phyloP scores from a whole-genome alignment of 352 stramenopile genomes.

The Globisporangium cystogenes region DNA sequence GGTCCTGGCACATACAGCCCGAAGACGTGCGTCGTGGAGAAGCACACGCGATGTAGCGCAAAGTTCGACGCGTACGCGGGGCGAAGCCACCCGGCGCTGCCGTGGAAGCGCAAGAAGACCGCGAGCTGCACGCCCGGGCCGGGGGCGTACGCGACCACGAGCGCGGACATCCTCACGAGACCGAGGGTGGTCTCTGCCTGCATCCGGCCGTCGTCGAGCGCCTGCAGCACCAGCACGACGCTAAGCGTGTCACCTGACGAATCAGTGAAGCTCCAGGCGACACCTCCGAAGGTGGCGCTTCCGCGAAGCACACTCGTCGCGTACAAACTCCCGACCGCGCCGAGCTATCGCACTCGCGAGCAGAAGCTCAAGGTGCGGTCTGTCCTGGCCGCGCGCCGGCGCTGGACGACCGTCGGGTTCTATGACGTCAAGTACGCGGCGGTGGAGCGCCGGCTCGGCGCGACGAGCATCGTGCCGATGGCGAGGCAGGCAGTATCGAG shows the following conservation, averaged over 20 bases:
- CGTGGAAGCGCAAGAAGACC: constrained; percentile 5
- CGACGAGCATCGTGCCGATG: constrained; percentile 20
- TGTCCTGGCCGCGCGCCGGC: constrained; percentile 12
- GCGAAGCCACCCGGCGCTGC: not conserved
- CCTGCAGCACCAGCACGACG: not conserved
- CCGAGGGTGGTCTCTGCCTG: constrained; percentile 7
- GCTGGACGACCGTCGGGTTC: constrained; percentile 15
- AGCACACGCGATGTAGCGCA: not conserved
- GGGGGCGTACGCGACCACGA: constrained; percentile 20
- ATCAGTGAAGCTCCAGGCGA: no score
- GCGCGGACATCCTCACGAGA: constrained; percentile 17
- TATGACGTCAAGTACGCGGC: constrained; percentile 18
- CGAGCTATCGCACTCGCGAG: constrained; percentile 21
- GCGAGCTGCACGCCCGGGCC: constrained; percentile 8
- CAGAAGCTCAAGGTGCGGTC: constrained; percentile 20
- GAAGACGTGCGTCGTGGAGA: not conserved
- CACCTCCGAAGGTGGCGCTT: not conserved
- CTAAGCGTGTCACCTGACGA: no score
- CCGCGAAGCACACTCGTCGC: not conserved
- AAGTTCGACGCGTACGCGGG: constrained; percentile 4
- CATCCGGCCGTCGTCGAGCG: not conserved
- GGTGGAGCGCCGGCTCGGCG: constrained; percentile 21
- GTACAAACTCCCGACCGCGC: constrained; percentile 7
- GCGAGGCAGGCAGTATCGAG: not conserved
- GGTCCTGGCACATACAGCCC: constrained; percentile 5